Percentiles rank a stretch among this genome's conserved stretches.
phyloP scores from a whole-genome alignment of 2,329 filamentous ascomycete species.

The Fusarium pseudocircinatum region DNA sequence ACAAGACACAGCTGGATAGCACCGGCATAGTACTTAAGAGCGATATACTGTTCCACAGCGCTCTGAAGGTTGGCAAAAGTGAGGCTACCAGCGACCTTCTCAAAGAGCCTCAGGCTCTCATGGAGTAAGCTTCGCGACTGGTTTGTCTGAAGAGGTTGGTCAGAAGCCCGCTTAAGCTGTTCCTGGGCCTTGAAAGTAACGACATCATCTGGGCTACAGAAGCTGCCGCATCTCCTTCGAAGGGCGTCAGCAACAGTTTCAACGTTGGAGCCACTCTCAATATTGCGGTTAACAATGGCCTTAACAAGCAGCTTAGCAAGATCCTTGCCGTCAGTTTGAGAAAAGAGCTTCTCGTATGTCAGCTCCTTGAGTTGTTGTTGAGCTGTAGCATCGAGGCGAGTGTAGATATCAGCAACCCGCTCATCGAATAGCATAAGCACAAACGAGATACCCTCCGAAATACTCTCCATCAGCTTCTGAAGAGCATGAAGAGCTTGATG shows the following conservation, averaged over 20 bases:
- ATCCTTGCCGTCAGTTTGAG: slow-evolving; percentile 80
- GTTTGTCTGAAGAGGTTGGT: slow-evolving; percentile 79
- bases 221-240: slow-evolving; percentile 90
- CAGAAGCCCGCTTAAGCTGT: slow-evolving; percentile 86
- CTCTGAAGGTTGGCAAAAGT: slow-evolving; percentile 81
- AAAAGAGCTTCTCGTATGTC: slow-evolving; percentile 90
- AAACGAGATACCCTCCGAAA: slow-evolving; percentile 96
- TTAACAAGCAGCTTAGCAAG: slow-evolving; percentile 95
- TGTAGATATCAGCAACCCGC: slow-evolving; percentile 86
- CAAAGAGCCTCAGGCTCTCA: slow-evolving; percentile 88
- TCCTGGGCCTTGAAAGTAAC: slow-evolving; percentile 99
- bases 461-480: slow-evolving; percentile 85
- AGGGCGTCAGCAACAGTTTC: slow-evolving; percentile 97
- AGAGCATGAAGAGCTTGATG: slow-evolving; percentile 91
- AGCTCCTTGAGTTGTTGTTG: slow-evolving; percentile 77
- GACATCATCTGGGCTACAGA: slow-evolving; percentile 97
- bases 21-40: slow-evolving; percentile 89
- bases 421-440: slow-evolving; percentile 95
- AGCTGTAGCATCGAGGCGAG: slow-evolving; percentile 75
- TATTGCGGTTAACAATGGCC: slow-evolving; percentile 97
- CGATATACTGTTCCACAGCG: slow-evolving; percentile 81
- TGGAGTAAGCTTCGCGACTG: slow-evolving; percentile 81
- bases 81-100: slow-evolving; percentile 85
- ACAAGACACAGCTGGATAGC: slow-evolving; percentile 87
- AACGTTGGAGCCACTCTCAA: slow-evolving; percentile 95